Evolutionary conservation across 78 protist genomes (phyloP).

Genomic region (Dictyostelium intermedium): DNA sequence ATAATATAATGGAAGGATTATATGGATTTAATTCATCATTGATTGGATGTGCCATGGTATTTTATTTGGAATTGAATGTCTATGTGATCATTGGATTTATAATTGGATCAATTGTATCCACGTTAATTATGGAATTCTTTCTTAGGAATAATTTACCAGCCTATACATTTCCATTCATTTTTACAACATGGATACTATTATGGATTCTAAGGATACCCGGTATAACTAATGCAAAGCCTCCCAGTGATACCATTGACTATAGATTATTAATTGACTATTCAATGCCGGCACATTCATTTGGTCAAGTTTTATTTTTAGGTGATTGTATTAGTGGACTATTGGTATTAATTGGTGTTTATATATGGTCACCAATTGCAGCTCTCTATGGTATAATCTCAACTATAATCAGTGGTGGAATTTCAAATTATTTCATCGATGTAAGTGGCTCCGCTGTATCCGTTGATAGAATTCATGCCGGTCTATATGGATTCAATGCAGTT

Average conservation of each 20-base stretch:
- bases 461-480: slow-evolving; percentile 14
- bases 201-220: neutral
- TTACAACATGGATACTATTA: slow-evolving; percentile 31
- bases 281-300: slow-evolving; percentile 46
- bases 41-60: slow-evolving; percentile 55
- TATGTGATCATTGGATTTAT: neutral
- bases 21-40: slow-evolving; percentile 63
- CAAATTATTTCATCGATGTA: neutral
- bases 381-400: slow-evolving; percentile 38
- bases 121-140: slow-evolving; percentile 25
- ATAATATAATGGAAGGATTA: slow-evolving; percentile 24
- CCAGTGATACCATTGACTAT: neutral
- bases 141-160: slow-evolving; percentile 12
- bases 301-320: slow-evolving; percentile 51
- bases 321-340: slow-evolving; percentile 21
- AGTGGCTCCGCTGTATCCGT: neutral
- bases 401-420: neutral
- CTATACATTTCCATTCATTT: slow-evolving; percentile 65
- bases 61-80: slow-evolving; percentile 8
- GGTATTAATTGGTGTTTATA: slow-evolving; percentile 21
- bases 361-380: slow-evolving; percentile 8
- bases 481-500: slow-evolving; percentile 43
- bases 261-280: neutral
- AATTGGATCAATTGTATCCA: slow-evolving; percentile 13
- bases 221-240: neutral